Evolutionary conservation across 495 filamentous ascomycete genomes (phyloP).

Genomic region (Aspergillus bridgeri): DNA sequence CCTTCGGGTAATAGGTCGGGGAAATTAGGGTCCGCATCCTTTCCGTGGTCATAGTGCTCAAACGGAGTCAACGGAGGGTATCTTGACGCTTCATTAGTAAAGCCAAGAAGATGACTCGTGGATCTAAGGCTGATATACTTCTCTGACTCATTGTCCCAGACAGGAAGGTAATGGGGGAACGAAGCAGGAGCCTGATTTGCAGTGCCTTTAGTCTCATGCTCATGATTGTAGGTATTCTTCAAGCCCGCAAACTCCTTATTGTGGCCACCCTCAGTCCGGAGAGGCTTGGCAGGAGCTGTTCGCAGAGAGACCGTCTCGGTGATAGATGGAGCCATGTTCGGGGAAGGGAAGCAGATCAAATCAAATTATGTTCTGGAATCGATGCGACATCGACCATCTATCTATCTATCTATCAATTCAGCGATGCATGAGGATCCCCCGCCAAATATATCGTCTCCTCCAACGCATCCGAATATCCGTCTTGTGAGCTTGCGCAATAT

Average conservation of each 20-base stretch:
- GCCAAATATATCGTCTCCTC: conserved; percentile 18
- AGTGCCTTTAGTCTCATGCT: conserved; percentile 43
- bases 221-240: conserved; percentile 40
- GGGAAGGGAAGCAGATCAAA: neutral
- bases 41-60: conserved; percentile 47
- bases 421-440: neutral
- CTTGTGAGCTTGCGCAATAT: conserved; percentile 19
- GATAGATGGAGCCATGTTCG: conserved; percentile 54
- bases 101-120: neutral
- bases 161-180: conserved; percentile 74
- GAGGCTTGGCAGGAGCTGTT: conserved; percentile 30
- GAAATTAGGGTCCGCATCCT: conserved; percentile 50
- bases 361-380: neutral
- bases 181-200: conserved; percentile 45
- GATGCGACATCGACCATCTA: neutral
- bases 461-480: conserved; percentile 17
- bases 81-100: conserved; percentile 20
- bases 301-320: conserved; percentile 42
- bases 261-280: conserved; percentile 41
- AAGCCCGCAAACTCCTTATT: conserved; percentile 63
- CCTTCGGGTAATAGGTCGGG: conserved; percentile 48
- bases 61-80: conserved; percentile 43
- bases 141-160: conserved; percentile 60
- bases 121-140: conserved; percentile 21
- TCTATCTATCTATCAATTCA: neutral